Percentiles rank a stretch among this genome's conserved stretches.
These are phyloP conservation scores for Fusarium sp. DNA, from an alignment of 2,329 filamentous ascomycete species.

Conservation along the genomic window DNA sequence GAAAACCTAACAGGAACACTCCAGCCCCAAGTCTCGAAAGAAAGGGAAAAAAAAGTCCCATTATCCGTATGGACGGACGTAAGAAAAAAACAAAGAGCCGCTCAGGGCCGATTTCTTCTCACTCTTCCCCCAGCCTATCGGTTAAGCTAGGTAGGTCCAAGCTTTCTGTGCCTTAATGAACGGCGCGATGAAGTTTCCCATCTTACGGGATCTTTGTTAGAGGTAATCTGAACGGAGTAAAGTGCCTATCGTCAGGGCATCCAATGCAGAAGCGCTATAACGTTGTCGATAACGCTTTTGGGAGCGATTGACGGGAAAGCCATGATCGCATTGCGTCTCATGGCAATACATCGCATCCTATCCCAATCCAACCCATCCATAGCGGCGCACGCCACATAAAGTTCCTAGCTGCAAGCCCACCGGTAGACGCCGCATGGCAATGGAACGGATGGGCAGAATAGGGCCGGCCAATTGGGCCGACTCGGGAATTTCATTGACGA, in stretches of 20 bases:
- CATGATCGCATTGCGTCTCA: conserved; percentile 7
- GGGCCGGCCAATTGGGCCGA: conserved; percentile 46
- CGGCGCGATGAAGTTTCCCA: conserved; percentile 9
- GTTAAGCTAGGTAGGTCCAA: conserved; percentile 1
- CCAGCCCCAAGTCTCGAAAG: conserved; percentile 31
- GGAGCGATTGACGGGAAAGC: conserved; percentile 20
- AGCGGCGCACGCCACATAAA: neutral
- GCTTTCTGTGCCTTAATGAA: conserved; percentile 28
- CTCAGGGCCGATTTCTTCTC: conserved; percentile 14
- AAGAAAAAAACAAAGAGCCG: neutral
- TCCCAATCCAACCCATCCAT: neutral
- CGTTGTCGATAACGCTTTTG: conserved; percentile 22
- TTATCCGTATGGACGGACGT: neutral
- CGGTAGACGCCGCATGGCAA: conserved; percentile 25
- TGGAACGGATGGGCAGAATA: conserved; percentile 32
- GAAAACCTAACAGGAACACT: conserved; percentile 28
- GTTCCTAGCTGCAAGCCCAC: conserved; percentile 19
- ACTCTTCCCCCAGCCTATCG: neutral
- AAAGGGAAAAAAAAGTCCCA: neutral
- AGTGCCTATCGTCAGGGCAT: neutral
- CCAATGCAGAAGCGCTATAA: conserved; percentile 17
- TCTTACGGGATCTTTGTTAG: neutral
- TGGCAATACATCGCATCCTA: conserved; percentile 1
- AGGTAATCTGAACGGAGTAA: neutral
- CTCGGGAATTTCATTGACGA: conserved; percentile 26